These are phyloP conservation scores for Dictyostelium intermedium DNA, from an alignment of 78 protist species.

Conservation along the genomic window DNA sequence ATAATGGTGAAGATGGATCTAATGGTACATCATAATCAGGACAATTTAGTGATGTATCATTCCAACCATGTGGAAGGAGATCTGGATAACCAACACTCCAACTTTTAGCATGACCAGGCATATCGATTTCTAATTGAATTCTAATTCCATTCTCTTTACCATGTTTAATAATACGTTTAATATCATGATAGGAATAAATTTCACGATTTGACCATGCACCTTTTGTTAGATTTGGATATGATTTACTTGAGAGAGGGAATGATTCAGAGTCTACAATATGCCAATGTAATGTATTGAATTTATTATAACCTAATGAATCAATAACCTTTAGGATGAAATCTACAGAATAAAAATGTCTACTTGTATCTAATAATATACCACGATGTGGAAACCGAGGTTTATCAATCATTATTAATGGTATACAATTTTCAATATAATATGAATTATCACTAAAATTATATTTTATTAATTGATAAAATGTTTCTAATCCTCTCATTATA, in stretches of 20 bases:
- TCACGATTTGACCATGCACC: conserved; percentile 68
- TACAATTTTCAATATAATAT: neutral
- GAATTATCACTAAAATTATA: conserved; percentile 7
- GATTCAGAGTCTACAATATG: conserved; percentile 49
- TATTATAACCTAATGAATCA: neutral
- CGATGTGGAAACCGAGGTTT: conserved; percentile 30
- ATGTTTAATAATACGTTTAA: neutral
- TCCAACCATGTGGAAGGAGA: neutral
- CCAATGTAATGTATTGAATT: conserved; percentile 58
- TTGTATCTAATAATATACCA: conserved; percentile 48
- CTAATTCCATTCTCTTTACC: conserved; percentile 10
- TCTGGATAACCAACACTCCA: conserved; percentile 54
- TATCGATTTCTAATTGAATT: conserved; percentile 38
- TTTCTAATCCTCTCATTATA: conserved; percentile 90
- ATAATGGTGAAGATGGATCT: neutral
- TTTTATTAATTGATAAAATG: conserved; percentile 90
- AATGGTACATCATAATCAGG: conserved; percentile 13
- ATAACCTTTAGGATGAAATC: neutral
- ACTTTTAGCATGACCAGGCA: conserved; percentile 62
- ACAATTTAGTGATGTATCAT: neutral
- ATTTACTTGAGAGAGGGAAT: conserved; percentile 26
- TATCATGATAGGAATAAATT: neutral
- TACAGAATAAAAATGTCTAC: conserved; percentile 1
- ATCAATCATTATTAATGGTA: conserved; percentile 67
- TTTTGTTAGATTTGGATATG: neutral